Base-by-base conservation (phyloP, 495 filamentous ascomycete genomes). In the Cercophora scortea region DNA sequence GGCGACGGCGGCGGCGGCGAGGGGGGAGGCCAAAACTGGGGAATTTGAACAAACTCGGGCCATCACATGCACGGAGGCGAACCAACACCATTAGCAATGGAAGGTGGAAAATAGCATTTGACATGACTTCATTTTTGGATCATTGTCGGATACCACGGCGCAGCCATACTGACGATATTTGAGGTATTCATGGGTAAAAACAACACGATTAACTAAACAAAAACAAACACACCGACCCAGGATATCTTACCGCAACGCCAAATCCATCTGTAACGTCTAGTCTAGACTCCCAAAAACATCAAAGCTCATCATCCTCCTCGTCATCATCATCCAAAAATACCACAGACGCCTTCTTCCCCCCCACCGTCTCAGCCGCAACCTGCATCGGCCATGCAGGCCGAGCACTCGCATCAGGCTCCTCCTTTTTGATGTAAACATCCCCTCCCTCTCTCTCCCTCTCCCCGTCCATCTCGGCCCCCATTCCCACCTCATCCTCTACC, bases 261-360 rank as follows among this genome's bases (percentile, higher is more conserved):
- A 25, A 25, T 25, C 25, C 25, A 2, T 2, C 25, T 5, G 25
- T 25, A 25, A 25, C 25, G 25, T 5, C 25, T 2, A 25, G 5
- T 25, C 25, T 5, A 25, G 2, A 25, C 25, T 2, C 5, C 25
- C 25, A 25, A 35, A 38, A 38, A 3, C 13, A 2, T 59, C 54
- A 62, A 19, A 62, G 60, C 40, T 63, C 60, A 39, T 63, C 60
- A 32, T 60, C 60, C 49, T 63, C 60, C 41, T 62, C 60, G 42
- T 60, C 57, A 39, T 45, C 43, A 18, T 45, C 19, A 18, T 45
- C 55, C 35, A 62, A 16, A 44, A 62, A 62, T 32, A 62, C 59
- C 32, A 52, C 50, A 9, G 53, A 15, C 8, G 32, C 34, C 48
- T 46, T 48, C 55, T 35, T 44, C 10, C 8, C 10, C 10, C 36